These are phyloP conservation scores for Cryptococcus sp. DNA, from an alignment of 1,284 basidiomycete species.

Conservation along the genomic window DNA sequence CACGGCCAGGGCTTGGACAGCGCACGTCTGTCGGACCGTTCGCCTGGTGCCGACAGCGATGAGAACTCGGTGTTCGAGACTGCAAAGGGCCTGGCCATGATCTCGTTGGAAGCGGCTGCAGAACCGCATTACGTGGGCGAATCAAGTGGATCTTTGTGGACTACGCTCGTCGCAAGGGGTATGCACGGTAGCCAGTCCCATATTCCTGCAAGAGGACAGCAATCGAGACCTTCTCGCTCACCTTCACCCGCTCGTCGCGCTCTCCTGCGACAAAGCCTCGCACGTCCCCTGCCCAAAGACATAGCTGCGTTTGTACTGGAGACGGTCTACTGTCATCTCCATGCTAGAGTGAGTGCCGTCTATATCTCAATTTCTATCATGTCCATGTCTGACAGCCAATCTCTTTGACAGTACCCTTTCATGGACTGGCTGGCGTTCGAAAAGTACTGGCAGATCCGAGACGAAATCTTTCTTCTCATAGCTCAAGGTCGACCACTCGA, in stretches of 20 bases:
- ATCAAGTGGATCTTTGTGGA: conserved; percentile 26
- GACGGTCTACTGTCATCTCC: conserved; percentile 21
- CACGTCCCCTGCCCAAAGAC: conserved; percentile 6
- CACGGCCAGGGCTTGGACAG: neutral
- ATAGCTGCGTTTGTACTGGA: conserved; percentile 6
- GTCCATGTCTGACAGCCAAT: neutral
- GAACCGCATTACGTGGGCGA: conserved; percentile 34
- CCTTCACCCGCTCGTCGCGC: conserved; percentile 10
- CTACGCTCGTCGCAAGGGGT: conserved; percentile 17
- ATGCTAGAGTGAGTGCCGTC: conserved; percentile 16
- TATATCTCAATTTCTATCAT: neutral
- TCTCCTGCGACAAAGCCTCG: conserved; percentile 3
- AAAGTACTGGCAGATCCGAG: conserved; percentile 18
- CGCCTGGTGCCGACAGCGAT: conserved; percentile 3
- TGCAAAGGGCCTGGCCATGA: conserved; percentile 30
- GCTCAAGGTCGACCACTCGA: conserved; percentile 12
- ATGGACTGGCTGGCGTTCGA: conserved; percentile 31
- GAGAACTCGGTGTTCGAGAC: conserved; percentile 18
- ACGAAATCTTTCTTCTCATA: conserved; percentile 16
- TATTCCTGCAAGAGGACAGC: neutral
- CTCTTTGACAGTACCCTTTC: conserved; percentile 24
- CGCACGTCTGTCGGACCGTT: neutral
- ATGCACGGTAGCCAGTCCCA: conserved; percentile 8
- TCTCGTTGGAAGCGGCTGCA: conserved; percentile 29
- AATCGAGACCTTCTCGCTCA: conserved; percentile 2